These are phyloP conservation scores for Eucalyptus tenuipes DNA, from an alignment of 345 rosid genomes.

Conservation along the genomic window DNA sequence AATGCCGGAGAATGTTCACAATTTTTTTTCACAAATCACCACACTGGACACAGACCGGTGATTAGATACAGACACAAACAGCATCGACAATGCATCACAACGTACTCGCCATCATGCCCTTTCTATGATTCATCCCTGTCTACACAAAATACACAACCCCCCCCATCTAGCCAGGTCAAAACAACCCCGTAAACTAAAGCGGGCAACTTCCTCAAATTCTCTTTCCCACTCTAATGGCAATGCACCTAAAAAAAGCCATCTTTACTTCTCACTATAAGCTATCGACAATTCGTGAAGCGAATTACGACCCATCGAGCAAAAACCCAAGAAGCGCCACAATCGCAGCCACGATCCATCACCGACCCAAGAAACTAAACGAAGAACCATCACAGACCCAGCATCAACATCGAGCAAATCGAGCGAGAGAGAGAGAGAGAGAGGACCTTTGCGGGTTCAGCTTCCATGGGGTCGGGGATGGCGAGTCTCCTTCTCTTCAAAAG, in stretches of 20 bases:
- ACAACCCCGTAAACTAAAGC: not conserved
- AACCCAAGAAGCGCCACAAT: not conserved
- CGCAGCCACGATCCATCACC: not conserved
- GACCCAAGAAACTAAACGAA: not conserved
- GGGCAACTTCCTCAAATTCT: not conserved
- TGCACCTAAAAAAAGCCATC: not conserved
- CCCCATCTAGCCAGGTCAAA: not conserved
- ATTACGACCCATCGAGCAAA: not conserved
- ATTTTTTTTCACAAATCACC: not conserved
- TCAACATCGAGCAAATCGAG: not conserved
- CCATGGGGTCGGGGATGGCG: conserved; percentile 47
- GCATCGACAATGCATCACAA: not conserved
- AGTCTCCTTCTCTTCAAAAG: conserved; percentile 65
- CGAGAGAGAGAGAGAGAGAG: not conserved
- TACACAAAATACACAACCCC: not conserved
- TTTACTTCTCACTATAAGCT: not conserved
- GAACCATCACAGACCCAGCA: not conserved
- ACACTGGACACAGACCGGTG: not conserved
- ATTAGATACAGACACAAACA: not conserved
- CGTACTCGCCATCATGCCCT: not conserved
- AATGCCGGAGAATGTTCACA: not conserved
- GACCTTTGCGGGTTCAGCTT: conserved; percentile 63
- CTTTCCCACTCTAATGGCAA: not conserved
- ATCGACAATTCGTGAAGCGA: not conserved
- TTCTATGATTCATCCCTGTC: not conserved